phyloP scores from a whole-genome alignment of 2,329 filamentous ascomycete species.

The Scytalidium lignicola region DNA sequence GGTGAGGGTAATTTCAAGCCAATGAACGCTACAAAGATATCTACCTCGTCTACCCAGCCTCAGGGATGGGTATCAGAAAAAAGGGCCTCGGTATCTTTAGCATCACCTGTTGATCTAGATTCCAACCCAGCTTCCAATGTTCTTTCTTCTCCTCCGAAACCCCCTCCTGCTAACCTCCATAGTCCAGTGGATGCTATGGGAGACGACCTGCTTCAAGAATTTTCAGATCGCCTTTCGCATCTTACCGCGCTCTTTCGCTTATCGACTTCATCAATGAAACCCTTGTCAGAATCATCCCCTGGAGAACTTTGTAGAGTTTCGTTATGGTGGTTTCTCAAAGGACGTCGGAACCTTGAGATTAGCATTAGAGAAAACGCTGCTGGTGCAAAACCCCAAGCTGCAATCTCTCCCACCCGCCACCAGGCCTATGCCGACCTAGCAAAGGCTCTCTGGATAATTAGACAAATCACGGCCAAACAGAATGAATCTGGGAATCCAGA shows the following conservation, averaged over 20 bases:
- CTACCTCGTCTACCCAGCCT: not conserved
- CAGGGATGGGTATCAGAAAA: not conserved
- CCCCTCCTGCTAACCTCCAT: slow-evolving; percentile 16
- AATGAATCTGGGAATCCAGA: slow-evolving; percentile 31
- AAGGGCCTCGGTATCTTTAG: not conserved
- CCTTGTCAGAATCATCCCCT: slow-evolving; percentile 57
- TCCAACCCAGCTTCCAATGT: not conserved
- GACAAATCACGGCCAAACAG: slow-evolving; percentile 40
- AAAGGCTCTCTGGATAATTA: slow-evolving; percentile 78
- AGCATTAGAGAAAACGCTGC: slow-evolving; percentile 61
- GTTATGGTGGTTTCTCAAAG: slow-evolving; percentile 87
- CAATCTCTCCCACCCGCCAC: slow-evolving; percentile 52
- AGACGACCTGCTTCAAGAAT: slow-evolving; percentile 64
- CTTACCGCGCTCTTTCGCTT: slow-evolving; percentile 71
- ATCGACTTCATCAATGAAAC: slow-evolving; percentile 68
- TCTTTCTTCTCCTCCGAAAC: slow-evolving; percentile 3
- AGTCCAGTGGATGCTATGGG: slow-evolving; percentile 19
- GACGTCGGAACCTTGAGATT: slow-evolving; percentile 68
- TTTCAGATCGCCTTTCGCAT: slow-evolving; percentile 65
- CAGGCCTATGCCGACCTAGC: slow-evolving; percentile 83
- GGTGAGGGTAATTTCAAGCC: not conserved
- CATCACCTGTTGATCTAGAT: not conserved
- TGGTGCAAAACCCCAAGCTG: slow-evolving; percentile 46
- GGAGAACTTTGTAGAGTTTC: slow-evolving; percentile 67
- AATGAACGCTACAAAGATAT: not conserved